Evolutionary conservation across 2,329 filamentous ascomycete genomes (phyloP).

Genomic region (Phaeosphaeria sp.): DNA sequence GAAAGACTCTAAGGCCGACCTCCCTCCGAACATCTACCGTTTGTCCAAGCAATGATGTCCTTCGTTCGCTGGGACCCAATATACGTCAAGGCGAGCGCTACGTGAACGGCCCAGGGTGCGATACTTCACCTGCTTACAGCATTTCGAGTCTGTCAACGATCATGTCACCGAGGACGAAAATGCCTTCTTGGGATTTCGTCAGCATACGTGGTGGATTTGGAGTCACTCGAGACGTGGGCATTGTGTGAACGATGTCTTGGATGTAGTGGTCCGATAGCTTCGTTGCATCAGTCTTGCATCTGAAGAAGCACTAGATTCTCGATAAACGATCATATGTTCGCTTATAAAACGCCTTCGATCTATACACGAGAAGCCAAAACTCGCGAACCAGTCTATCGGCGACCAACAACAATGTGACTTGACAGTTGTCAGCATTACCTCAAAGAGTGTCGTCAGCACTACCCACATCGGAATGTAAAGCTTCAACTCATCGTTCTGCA

Average conservation of each 20-base stretch:
- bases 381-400: neutral
- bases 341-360: neutral
- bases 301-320: neutral
- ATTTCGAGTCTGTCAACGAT: too few species aligned
- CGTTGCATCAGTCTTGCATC: neutral
- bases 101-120: too few species aligned
- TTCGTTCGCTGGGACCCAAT: too few species aligned
- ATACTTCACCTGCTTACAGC: too few species aligned
- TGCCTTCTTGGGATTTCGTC: neutral
- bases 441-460: neutral
- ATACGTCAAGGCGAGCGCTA: too few species aligned
- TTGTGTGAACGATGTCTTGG: neutral
- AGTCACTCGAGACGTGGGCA: neutral
- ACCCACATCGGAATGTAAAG: constrained; percentile 48
- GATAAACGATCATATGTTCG: neutral
- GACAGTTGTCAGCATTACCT: constrained; percentile 15
- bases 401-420: constrained; percentile 6
- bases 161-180: neutral
- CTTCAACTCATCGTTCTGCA: constrained; percentile 37
- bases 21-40: too few species aligned
- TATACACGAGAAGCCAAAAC: neutral
- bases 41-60: too few species aligned
- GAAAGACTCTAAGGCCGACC: too few species aligned
- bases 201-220: neutral
- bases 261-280: neutral